Base-by-base conservation (phyloP, 768 basidiomycete genomes). In the Hericium coralloides region DNA sequence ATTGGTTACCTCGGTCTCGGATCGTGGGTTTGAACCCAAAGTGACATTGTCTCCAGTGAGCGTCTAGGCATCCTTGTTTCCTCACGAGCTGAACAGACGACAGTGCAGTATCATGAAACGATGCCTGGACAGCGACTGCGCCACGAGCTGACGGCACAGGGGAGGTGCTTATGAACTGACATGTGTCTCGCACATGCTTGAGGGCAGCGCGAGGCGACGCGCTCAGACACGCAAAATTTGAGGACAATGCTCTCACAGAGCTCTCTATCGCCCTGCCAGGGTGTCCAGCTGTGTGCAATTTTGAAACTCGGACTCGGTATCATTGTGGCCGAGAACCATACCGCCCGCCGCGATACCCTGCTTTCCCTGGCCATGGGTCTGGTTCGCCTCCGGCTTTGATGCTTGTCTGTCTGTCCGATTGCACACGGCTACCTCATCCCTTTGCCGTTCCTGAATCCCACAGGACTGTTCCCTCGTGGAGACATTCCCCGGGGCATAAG, bases 401-500 rank as follows among this genome's bases (percentile, higher is more conserved):
- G 52, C 23, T 53, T 17, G 22, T 20, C 52, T 20, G 38, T n/a
- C 55, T 38, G 12, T 1, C 17, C 55, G 12, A 49, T 37, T 47
- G 20, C 50, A 51, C 43, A 54, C 49, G 39, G 55, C 52, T 51
- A 37, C 47, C 20, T 3, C 31, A 14, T 55, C 55, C 49, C 26
- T 15, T 48, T 59, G 49, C 51, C 50, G 54, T 56, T 22, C 54
- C 26, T 48, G 15, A 20, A 23, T 56, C 54, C 18, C 43, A 43
- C 45, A 23, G 39, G 39, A 18, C 22, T 23, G 39, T 53, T 56
- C 55, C 39, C 31, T 55, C 51, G 37, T 38, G 55, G 26, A 49
- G 55, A 38, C 17, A 39, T 14, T 38, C 51, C 52, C 18, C 49
- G 12, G 22, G 53, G 45, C 59, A 58, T 62, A 62, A 60, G 59